Conservation (phyloP, 208 protist species). For the Angomonas ambiguus region DNA sequence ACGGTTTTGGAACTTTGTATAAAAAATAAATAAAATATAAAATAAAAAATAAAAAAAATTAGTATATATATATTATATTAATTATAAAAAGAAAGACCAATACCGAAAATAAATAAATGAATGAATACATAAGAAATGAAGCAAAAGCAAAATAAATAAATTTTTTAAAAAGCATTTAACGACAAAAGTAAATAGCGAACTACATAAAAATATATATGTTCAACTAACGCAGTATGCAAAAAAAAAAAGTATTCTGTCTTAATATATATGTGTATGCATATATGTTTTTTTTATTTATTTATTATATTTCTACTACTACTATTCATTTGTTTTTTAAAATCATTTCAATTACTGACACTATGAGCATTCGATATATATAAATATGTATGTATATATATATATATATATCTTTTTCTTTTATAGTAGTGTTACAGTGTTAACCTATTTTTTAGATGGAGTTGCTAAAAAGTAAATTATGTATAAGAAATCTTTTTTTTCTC, state of each 20-base stretch:
- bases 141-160: no score
- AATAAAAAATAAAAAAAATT: constrained; percentile 7
- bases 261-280: no score
- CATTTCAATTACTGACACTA: background rate
- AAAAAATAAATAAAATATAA: constrained; percentile 8
- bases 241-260: no score
- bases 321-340: constrained; percentile 11
- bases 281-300: constrained; percentile 6
- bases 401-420: constrained; percentile 3
- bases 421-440: no score
- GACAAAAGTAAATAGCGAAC: no score
- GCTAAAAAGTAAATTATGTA: background rate
- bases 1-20: constrained; percentile 81
- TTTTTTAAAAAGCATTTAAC: no score
- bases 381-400: background rate
- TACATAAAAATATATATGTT: no score
- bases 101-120: background rate
- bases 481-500: constrained; percentile 3
- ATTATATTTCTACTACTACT: background rate
- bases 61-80: background rate
- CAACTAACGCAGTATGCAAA: no score
- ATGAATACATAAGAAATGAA: background rate
- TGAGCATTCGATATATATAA: background rate
- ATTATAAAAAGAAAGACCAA: background rate
- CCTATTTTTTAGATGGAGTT: background rate